Conservation (phyloP, 2,329 filamentous ascomycete genomes). For the Sporothrix protearum region DNA sequence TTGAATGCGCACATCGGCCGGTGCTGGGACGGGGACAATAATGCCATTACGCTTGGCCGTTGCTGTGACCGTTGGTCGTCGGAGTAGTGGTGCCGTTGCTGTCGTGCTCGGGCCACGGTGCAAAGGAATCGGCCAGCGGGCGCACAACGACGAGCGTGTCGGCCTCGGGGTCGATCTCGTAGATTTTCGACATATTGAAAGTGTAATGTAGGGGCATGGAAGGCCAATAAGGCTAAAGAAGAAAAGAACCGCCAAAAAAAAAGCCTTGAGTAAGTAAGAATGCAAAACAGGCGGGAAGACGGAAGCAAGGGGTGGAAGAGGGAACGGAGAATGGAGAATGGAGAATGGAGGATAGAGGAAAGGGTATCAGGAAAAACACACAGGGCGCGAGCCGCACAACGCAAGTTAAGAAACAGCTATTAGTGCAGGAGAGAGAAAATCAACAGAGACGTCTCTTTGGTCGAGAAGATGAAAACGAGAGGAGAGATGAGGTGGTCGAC, state of each 20-base stretch:
- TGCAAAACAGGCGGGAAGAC: neutral
- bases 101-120: constrained; percentile 28
- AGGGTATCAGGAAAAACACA: constrained; percentile 16
- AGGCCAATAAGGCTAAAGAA: constrained; percentile 2
- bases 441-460: neutral
- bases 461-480: neutral
- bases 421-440: neutral
- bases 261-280: neutral
- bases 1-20: constrained; percentile 37
- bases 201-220: constrained; percentile 14
- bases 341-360: neutral
- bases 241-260: neutral
- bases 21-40: neutral
- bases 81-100: constrained; percentile 6
- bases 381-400: constrained; percentile 12
- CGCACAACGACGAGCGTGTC: constrained; percentile 36
- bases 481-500: neutral
- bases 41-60: neutral
- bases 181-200: constrained; percentile 34
- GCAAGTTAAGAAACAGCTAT: neutral
- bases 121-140: constrained; percentile 28
- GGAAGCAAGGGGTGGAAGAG: neutral
- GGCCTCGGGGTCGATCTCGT: constrained; percentile 38
- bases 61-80: neutral
- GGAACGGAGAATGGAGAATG: neutral